Base-by-base conservation (phyloP, 1,139 yeast species). In the Protomyces inouyei region DNA sequence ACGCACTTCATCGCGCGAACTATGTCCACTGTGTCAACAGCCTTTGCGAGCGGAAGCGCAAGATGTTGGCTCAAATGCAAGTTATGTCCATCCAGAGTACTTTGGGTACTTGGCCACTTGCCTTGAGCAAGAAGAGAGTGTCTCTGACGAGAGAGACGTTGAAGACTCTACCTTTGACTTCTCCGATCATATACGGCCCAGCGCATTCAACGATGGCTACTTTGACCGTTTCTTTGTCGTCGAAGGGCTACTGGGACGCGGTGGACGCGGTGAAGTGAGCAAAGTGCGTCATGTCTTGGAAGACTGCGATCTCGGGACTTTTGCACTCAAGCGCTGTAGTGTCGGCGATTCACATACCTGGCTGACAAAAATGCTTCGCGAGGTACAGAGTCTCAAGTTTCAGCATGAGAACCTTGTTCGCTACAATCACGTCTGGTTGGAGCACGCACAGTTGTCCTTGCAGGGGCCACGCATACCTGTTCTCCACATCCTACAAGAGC, bases 381-480 rank as follows among this genome's bases (percentile, higher is more conserved):
- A 91, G 72, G 97, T 91, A 2, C 82, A 87, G 69, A 82, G 90
- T 51, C 71, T 83, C 60, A 76, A 82, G 57, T 77, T 82, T 54
- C 74, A 79, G 40, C 83, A 82, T 68, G 79, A 83, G 28, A 88
- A 90, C 72, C 79, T 90, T 69, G 89, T 90, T 25, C 83, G 88
- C 35, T 91, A 91, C 73, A 90, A 90, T 72, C 97, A 91, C 75
- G 96, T 90, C 38, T 91, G 97, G 97, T 75, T 91, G 48, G 97
- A 91, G 72, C 78, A 85, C 72, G 89, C 89, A 35, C 80, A 82
- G 46, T 74, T 85, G 37, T 79, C 83, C 23, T 83, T 81, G 14
- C 81, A 82, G 71, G 83, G 84, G 0, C 86, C 86, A 0, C 72
- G 73, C 46, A 85, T 89, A 1, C 97, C 97, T 0, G 89, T 92